Percentiles rank a stretch among this genome's conserved stretches.
phyloP scores from a whole-genome alignment of 148 eudicot genomes.

The Vaccinium darrowii region DNA sequence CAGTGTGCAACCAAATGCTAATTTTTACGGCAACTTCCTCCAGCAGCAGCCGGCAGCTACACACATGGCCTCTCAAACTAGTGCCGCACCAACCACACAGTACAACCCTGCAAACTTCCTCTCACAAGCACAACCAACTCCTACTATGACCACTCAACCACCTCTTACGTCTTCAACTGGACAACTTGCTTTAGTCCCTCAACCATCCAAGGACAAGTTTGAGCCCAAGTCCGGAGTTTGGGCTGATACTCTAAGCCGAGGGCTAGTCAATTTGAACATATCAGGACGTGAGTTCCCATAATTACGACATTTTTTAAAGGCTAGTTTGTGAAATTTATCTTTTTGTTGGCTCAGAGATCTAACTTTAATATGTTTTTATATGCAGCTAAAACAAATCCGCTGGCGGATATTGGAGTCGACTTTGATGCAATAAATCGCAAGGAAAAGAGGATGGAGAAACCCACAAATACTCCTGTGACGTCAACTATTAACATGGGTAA shows the following conservation, averaged over 20 bases:
- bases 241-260: conserved; percentile 92
- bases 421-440: conserved; percentile 90
- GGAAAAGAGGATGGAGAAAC: conserved; percentile 95
- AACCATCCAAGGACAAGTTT: conserved; percentile 66
- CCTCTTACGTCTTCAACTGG: conserved; percentile 40
- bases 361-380: conserved; percentile 1
- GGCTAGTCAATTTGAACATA: conserved; percentile 85
- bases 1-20: conserved; percentile 23
- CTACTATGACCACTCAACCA: conserved; percentile 33
- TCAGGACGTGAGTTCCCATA: conserved; percentile 75
- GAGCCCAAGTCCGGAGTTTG: conserved; percentile 90
- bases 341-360: not conserved
- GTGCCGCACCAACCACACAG: conserved; percentile 23
- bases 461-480: conserved; percentile 45
- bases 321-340: not conserved
- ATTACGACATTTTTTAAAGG: not conserved
- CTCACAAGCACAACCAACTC: conserved; percentile 36
- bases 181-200: conserved; percentile 55
- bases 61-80: conserved; percentile 30
- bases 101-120: conserved; percentile 30
- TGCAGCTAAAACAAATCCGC: conserved; percentile 93
- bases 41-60: conserved; percentile 32
- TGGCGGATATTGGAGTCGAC: conserved; percentile 82
- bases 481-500: conserved; percentile 85
- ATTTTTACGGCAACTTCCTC: conserved; percentile 31